A percentile compares a stretch with the other conserved stretches of the same genome.
These are phyloP conservation scores for Aaosphaeria arxii DNA, from an alignment of 2,329 filamentous ascomycete species.

Conservation along the genomic window DNA sequence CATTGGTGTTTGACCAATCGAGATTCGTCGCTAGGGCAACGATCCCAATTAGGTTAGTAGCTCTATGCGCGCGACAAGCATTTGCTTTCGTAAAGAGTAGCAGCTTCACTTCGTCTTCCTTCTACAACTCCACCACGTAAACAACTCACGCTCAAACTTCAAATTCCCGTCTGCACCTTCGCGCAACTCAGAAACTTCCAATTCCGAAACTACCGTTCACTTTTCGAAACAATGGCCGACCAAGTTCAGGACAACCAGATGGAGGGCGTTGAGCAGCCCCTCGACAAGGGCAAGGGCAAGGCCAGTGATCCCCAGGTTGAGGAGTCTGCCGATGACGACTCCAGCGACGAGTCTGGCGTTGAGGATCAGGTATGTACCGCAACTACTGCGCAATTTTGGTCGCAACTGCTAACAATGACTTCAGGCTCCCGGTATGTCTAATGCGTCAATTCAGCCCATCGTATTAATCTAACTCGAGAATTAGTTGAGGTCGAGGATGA, in stretches of 20 bases:
- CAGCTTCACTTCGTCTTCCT: background rate
- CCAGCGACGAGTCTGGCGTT: slow-evolving; percentile 65
- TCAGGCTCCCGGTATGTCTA: slow-evolving; percentile 25
- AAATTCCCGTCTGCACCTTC: no score
- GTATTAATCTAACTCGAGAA: slow-evolving; percentile 17
- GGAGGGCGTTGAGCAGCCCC: slow-evolving; percentile 40
- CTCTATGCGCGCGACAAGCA: background rate
- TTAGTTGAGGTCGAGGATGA: slow-evolving; percentile 66
- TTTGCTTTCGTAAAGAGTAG: background rate
- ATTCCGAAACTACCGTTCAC: no score
- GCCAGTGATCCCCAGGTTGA: slow-evolving; percentile 59
- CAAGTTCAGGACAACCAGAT: slow-evolving; percentile 34
- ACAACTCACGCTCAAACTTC: no score
- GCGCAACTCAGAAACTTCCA: no score
- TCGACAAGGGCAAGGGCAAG: slow-evolving; percentile 88
- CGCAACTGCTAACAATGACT: slow-evolving; percentile 23
- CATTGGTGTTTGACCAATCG: no score
- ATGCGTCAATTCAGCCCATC: background rate
- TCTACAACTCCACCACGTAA: slow-evolving; percentile 8
- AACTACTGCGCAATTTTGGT: background rate
- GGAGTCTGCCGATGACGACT: slow-evolving; percentile 69
- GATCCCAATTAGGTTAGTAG: background rate
- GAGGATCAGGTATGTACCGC: slow-evolving; percentile 52
- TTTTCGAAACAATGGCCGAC: slow-evolving; percentile 25
- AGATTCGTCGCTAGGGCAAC: background rate